Evolutionary conservation across 352 stramenopile species (phyloP), one percentile per base, ranked within the genome.

Genomic region (Lagenidium sp.): DNA sequence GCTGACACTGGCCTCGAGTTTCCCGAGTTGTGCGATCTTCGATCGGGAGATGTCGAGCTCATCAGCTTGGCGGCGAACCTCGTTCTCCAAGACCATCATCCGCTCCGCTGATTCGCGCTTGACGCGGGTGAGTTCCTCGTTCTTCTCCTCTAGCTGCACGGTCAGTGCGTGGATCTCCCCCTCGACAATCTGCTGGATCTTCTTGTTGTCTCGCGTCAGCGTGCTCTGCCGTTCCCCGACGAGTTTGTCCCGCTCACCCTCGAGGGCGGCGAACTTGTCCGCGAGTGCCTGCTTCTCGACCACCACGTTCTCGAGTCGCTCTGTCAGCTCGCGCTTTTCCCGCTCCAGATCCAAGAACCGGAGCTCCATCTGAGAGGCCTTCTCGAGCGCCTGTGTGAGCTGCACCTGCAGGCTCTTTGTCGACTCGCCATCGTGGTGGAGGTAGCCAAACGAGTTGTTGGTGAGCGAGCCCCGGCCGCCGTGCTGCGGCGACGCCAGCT

Each of bases 41-140:
- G 81, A 91, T n/a, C 81, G 68, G 8, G 81, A 82, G 46, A 93
- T 93, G 35, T 93, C 81, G 20, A 93, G 61, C 35, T 93, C 81
- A 24, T 93, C 81, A 11, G 77, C 76, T 48, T 93, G 81, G 3
- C 78, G 78, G 32, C 78, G 75, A n/a, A 93, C 73, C 60, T 93
- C 81, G 41, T 93, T 82, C 41, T 93, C 81, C 30, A 93, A 49
- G 26, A 89, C 50, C 61, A 86, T 83, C 31, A 93, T 47, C 1
- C 78, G 70, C 61, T 90, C 78, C 4, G 46, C 63, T 15, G 78
- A 82, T 44, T 93, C 78, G 23, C 69, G 69, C 53, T 88, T 90
- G 18, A 83, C 56, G 24, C 79, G 76, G 41, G 65, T 55, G 6
- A 90, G 48, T 39, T 89, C 75, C 3, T 90, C 55, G 18, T 84